Evolutionary conservation across 768 basidiomycete genomes (phyloP).

Genomic region (Leccinellum rugosiceps): DNA sequence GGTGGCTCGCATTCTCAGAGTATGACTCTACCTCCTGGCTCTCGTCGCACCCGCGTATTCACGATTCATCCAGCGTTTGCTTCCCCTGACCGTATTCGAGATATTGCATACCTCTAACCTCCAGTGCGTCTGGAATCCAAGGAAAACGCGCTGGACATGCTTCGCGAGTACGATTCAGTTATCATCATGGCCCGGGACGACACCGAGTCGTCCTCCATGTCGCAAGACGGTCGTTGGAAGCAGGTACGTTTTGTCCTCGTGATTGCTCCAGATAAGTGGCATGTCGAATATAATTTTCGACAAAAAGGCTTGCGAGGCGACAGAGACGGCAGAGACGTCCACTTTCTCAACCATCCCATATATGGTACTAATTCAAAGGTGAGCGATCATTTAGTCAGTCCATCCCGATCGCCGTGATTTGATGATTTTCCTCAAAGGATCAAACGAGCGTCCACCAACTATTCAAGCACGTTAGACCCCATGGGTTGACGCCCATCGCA

Average conservation of each 20-base stretch:
- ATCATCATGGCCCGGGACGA: conserved; percentile 52
- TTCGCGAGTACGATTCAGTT: conserved; percentile 52
- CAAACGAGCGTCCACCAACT: conserved; percentile 35
- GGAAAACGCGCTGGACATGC: conserved; percentile 32
- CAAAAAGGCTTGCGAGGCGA: conserved; percentile 34
- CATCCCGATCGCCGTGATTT: not conserved
- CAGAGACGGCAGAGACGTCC: conserved; percentile 56
- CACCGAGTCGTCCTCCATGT: conserved; percentile 60
- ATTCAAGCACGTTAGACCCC: conserved; percentile 43
- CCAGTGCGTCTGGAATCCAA: conserved; percentile 27
- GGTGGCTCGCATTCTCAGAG: conserved; percentile 6
- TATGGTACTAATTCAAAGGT: conserved; percentile 40
- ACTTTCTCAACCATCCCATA: conserved; percentile 50
- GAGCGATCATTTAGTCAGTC: not conserved
- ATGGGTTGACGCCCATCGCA: conserved; percentile 46
- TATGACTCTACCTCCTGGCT: conserved; percentile 20
- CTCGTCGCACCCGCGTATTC: conserved; percentile 22
- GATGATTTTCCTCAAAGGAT: conserved; percentile 28
- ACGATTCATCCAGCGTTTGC: conserved; percentile 21
- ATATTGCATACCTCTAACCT: conserved; percentile 22
- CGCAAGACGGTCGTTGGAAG: conserved; percentile 40
- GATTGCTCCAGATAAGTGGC: no score
- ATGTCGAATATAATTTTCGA: not conserved
- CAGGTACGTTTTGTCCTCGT: conserved; percentile 36
- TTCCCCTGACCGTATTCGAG: conserved; percentile 13